phyloP scores from a whole-genome alignment of 2,329 filamentous ascomycete genomes.

The Alternaria triticina region DNA sequence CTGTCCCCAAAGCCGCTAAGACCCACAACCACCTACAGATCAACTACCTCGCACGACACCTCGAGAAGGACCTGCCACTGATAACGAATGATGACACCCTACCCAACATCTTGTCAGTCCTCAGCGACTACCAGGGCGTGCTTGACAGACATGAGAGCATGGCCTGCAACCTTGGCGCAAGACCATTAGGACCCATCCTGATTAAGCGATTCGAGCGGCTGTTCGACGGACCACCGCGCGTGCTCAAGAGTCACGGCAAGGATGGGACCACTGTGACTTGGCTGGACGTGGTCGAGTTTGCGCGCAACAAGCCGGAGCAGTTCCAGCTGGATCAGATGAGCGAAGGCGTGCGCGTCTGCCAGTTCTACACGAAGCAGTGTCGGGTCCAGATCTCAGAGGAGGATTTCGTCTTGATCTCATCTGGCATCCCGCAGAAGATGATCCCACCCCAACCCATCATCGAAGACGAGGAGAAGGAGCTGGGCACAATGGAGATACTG shows the following conservation, averaged over 20 bases:
- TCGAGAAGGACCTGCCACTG: slow-evolving; percentile 66
- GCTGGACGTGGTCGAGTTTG: slow-evolving; percentile 86
- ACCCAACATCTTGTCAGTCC: slow-evolving; percentile 72
- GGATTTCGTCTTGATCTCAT: slow-evolving; percentile 83
- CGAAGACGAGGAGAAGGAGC: slow-evolving; percentile 85
- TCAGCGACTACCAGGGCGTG: slow-evolving; percentile 84
- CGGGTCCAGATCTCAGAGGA: slow-evolving; percentile 87
- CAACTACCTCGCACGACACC: slow-evolving; percentile 71
- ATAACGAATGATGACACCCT: slow-evolving; percentile 73
- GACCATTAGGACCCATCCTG: slow-evolving; percentile 80
- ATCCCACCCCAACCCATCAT: slow-evolving; percentile 81
- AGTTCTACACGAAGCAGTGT: slow-evolving; percentile 81
- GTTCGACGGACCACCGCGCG: slow-evolving; percentile 80
- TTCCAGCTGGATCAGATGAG: slow-evolving; percentile 74
- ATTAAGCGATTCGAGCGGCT: slow-evolving; percentile 85
- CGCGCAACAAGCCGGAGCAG: slow-evolving; percentile 78
- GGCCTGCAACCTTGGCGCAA: slow-evolving; percentile 82
- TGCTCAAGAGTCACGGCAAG: slow-evolving; percentile 67
- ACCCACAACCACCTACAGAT: slow-evolving; percentile 68
- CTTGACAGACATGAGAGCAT: slow-evolving; percentile 86
- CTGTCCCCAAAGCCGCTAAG: slow-evolving; percentile 60
- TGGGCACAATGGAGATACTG: slow-evolving; percentile 82
- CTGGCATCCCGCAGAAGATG: slow-evolving; percentile 81
- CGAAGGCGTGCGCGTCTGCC: slow-evolving; percentile 75
- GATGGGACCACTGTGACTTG: slow-evolving; percentile 72